Conservation (phyloP, 2,329 filamentous ascomycete genomes). For the Sclerotinia glacialis region DNA sequence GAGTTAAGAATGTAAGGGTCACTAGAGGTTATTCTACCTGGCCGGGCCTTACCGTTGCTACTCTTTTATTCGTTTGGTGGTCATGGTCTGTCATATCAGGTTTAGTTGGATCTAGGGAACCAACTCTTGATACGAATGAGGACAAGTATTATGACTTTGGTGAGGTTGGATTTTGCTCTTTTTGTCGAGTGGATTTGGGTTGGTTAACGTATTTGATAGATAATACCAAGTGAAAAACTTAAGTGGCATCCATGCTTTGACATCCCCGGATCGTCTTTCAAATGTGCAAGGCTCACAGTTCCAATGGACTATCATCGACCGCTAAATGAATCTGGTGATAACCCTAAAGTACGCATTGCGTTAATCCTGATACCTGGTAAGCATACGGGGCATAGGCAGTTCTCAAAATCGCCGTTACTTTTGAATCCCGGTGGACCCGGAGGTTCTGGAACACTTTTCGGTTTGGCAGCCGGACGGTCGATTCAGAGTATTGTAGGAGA, state of each 20-base stretch:
- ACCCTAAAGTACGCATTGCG: slow-evolving; percentile 36
- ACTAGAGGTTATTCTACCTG: background rate
- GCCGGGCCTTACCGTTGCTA: slow-evolving; percentile 18
- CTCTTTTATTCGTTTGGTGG: slow-evolving; percentile 22
- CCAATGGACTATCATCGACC: slow-evolving; percentile 49
- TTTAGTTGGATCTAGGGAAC: background rate
- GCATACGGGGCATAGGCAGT: slow-evolving; percentile 31
- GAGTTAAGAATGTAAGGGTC: background rate
- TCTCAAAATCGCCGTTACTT: slow-evolving; percentile 44
- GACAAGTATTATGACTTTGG: slow-evolving; percentile 15
- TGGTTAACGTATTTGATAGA: slow-evolving; percentile 35
- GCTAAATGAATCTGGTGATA: slow-evolving; percentile 38
- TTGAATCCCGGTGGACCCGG: slow-evolving; percentile 50
- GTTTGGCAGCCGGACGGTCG: slow-evolving; percentile 32
- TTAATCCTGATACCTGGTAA: slow-evolving; percentile 32
- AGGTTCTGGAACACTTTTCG: slow-evolving; percentile 42
- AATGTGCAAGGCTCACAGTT: slow-evolving; percentile 47
- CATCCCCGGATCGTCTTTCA: slow-evolving; percentile 27
- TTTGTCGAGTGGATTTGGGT: background rate
- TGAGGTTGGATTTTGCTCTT: background rate
- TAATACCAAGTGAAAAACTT: slow-evolving; percentile 46
- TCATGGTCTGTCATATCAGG: slow-evolving; percentile 17
- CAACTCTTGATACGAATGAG: background rate
- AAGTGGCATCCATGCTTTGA: slow-evolving; percentile 46
- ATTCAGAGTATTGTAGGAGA: slow-evolving; percentile 43